Base-by-base conservation (phyloP, 208 protist species). In the Novymonas esmeraldas region DNA sequence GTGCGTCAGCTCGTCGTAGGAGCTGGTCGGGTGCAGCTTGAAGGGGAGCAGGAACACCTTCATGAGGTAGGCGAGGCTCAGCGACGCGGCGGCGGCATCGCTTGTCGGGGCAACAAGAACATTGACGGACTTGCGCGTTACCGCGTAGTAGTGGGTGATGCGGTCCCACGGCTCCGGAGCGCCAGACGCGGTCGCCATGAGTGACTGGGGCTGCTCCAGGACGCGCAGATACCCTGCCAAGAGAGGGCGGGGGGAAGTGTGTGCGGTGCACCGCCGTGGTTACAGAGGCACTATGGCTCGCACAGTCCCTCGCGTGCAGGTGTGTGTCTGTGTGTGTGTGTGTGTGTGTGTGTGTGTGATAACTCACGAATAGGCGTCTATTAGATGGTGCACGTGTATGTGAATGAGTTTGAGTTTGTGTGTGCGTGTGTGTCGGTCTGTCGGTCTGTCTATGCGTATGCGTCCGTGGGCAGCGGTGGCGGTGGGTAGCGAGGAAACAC, bases 51-150 rank as follows among this genome's bases (percentile, higher is more conserved):
- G 79, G 39, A 79, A 92, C 0, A 81, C 63, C 59, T 89, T 89
- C 29, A 96, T 62, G 7, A 96, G 73, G 24, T 84, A 78, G 14
- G 80, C 82, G 38, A 94, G 41, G 14, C 85, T 94, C 20, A 84
- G 55, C 3, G 82, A 87, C 2, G 91, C 91, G 22, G 88, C 84
- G 2, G 91, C 88, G 14, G 91, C 91, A 65, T 96, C 91, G 26
- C 82, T 84, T 42, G 81, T 80, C 33, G 86, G 79, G 26, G 81
- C 85, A 22, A 93, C 82, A 20, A 91, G 59, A 11, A 96, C 42
- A 18, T 94, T 80, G 65, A 96, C 75, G 16, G 80, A 56, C 70
- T 90, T 89, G 14, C 84, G 83, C 0, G 84, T 92, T 28, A 68
- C 73, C 46, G 87, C 77, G 60, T 90, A 88, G 57, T 81, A 91